Evolutionary conservation across 2,329 filamentous ascomycete genomes (phyloP).

Genomic region (Aspergillus pseudonomiae): DNA sequence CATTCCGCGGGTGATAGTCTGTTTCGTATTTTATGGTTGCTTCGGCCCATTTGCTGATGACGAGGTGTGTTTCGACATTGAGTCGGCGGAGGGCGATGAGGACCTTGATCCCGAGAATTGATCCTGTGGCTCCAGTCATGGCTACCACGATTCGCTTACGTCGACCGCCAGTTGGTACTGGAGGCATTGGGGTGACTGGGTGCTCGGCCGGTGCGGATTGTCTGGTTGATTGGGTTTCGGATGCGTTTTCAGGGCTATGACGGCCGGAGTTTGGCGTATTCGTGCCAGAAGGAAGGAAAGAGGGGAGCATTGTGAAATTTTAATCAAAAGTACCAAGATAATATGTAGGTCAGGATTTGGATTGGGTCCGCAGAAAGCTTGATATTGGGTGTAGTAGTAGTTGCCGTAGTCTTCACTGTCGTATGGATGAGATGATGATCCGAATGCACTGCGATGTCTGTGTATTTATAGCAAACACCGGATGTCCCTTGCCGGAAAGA

Average conservation of each 20-base stretch:
- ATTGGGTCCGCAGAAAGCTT: neutral
- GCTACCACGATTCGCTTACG: conserved; percentile 47
- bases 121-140: conserved; percentile 56
- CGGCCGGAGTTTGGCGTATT: conserved; percentile 23
- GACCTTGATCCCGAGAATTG: conserved; percentile 46
- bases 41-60: conserved; percentile 54
- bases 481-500: neutral
- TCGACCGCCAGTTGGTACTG: neutral
- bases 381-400: neutral
- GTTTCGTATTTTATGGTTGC: conserved; percentile 55
- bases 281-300: conserved; percentile 21
- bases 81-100: conserved; percentile 46
- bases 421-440: too few species aligned
- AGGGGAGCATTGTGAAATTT: conserved; percentile 5
- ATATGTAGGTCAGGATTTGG: neutral
- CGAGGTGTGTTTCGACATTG: conserved; percentile 52
- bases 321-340: neutral
- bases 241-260: neutral
- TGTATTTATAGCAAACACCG: neutral
- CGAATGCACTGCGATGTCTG: neutral
- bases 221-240: neutral
- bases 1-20: conserved; percentile 39
- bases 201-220: neutral
- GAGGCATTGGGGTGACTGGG: neutral
- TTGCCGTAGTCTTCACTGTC: neutral